phyloP scores from a whole-genome alignment of 345 rosid genomes.

The Sisymbrium altissimum region DNA sequence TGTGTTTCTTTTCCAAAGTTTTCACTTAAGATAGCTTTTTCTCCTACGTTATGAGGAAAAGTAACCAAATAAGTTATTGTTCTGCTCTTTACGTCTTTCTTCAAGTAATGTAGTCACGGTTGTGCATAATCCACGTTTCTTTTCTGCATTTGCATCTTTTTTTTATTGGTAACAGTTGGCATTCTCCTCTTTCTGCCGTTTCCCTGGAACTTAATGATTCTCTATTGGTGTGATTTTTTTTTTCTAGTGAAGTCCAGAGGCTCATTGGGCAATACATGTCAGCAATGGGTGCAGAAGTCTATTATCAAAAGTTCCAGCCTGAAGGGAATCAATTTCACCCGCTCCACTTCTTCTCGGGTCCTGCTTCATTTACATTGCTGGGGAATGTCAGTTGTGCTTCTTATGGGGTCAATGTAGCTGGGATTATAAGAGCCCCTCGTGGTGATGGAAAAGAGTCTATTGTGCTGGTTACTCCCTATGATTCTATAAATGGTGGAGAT shows the following conservation, averaged over 20 bases:
- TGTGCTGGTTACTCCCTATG: constrained; percentile 85
- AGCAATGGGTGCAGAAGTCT: constrained; percentile 79
- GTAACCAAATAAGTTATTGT: neutral
- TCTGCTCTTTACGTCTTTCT: neutral
- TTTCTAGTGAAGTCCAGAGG: constrained; percentile 56
- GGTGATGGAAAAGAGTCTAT: constrained; percentile 96
- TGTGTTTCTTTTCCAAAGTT: neutral
- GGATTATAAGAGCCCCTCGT: constrained; percentile 89
- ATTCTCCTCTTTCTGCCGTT: neutral
- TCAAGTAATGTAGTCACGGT: neutral
- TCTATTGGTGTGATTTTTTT: neutral
- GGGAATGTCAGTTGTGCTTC: constrained; percentile 57
- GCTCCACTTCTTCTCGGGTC: constrained; percentile 71
- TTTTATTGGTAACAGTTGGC: neutral
- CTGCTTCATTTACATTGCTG: constrained; percentile 38
- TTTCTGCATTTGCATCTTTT: neutral
- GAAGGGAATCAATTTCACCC: constrained; percentile 62
- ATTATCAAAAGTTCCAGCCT: constrained; percentile 71
- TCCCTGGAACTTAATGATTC: neutral
- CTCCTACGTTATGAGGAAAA: no score
- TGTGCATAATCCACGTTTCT: neutral
- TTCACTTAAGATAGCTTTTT: neutral
- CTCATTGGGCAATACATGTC: constrained; percentile 62
- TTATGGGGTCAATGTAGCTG: constrained; percentile 47
- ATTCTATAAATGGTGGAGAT: constrained; percentile 44